These are phyloP conservation scores for Penicillium desertorum DNA, from an alignment of 495 filamentous ascomycete genomes.

Conservation along the genomic window DNA sequence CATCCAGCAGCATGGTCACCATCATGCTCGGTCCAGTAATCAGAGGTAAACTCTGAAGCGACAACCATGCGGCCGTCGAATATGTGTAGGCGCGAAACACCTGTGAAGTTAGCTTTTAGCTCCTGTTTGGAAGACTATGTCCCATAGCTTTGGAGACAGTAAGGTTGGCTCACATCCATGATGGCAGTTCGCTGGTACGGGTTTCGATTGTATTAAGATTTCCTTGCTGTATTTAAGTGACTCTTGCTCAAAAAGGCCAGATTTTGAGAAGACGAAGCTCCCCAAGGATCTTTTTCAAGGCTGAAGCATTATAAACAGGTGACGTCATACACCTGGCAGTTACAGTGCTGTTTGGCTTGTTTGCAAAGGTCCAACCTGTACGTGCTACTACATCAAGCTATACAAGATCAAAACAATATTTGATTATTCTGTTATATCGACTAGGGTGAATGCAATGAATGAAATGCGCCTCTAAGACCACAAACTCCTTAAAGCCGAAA, in stretches of 20 bases:
- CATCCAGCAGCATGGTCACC: slow-evolving; percentile 57
- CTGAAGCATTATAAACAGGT: slow-evolving; percentile 3
- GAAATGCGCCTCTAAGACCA: slow-evolving; percentile 14
- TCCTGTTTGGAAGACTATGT: neutral
- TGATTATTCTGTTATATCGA: neutral
- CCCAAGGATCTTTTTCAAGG: neutral
- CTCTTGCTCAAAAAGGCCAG: neutral
- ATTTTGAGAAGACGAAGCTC: neutral
- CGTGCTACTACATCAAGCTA: neutral
- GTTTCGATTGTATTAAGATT: neutral
- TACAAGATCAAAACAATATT: neutral
- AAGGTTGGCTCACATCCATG: slow-evolving; percentile 21
- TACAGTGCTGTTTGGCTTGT: slow-evolving; percentile 2
- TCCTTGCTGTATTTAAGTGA: neutral
- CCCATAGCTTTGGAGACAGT: neutral
- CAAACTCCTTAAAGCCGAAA: slow-evolving; percentile 6
- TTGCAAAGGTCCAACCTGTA: neutral
- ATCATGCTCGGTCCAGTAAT: slow-evolving; percentile 66
- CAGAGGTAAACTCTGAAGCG: slow-evolving; percentile 64
- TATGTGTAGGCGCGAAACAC: slow-evolving; percentile 67
- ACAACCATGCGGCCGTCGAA: slow-evolving; percentile 64
- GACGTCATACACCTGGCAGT: slow-evolving; percentile 4
- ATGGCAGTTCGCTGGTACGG: neutral
- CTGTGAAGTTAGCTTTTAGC: slow-evolving; percentile 33
- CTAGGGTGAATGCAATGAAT: slow-evolving; percentile 2